Evolutionary conservation across 305 asterid species (phyloP).

Genomic region (Stenogyne calaminthoides): DNA sequence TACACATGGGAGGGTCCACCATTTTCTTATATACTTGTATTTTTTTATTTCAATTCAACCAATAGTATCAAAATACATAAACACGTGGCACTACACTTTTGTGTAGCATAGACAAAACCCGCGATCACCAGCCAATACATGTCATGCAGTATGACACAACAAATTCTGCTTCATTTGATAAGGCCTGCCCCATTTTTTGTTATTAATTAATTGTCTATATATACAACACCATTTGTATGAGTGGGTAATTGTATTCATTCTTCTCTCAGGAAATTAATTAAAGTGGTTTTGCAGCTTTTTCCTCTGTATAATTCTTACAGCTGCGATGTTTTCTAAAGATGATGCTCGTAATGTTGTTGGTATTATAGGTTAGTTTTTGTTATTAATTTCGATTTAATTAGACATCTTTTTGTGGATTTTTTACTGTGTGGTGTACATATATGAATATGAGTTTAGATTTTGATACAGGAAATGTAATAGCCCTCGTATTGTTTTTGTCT

Average conservation of each 20-base stretch:
- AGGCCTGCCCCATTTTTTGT: constrained; percentile 22
- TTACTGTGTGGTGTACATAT: neutral
- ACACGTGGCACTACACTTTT: too few relatives aligned
- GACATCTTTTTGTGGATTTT: neutral
- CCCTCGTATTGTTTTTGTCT: constrained; percentile 52
- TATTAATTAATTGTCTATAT: constrained; percentile 30
- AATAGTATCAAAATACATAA: too few relatives aligned
- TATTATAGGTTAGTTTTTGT: constrained; percentile 53
- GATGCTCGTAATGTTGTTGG: constrained; percentile 59
- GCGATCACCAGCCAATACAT: constrained; percentile 53
- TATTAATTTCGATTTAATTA: neutral
- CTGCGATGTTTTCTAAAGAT: constrained; percentile 46
- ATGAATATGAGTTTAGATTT: neutral
- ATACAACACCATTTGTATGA: constrained; percentile 4
- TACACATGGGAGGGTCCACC: too few relatives aligned
- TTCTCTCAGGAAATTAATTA: too few relatives aligned
- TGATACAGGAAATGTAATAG: constrained; percentile 50
- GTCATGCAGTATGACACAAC: constrained; percentile 47
- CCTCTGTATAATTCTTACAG: too few relatives aligned
- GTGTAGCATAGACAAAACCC: too few relatives aligned
- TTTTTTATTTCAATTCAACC: too few relatives aligned
- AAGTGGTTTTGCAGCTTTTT: neutral
- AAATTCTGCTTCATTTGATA: neutral
- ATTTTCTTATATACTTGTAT: too few relatives aligned
- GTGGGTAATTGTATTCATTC: too few relatives aligned